phyloP scores from a whole-genome alignment of 148 eudicot genomes.

The Cornus suecica region DNA sequence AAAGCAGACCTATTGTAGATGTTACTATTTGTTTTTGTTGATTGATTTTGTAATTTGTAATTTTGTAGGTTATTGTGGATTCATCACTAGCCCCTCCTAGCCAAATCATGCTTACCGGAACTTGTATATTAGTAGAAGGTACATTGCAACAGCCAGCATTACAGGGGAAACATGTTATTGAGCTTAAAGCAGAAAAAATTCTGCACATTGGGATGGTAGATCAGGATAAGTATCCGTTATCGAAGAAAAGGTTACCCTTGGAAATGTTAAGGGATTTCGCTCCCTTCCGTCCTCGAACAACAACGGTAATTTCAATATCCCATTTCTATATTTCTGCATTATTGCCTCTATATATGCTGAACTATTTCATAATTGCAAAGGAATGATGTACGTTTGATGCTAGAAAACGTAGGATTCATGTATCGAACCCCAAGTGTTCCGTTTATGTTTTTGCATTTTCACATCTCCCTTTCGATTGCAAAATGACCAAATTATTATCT shows the following conservation, averaged over 20 bases:
- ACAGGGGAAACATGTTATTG: conserved; percentile 56
- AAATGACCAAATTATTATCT: not conserved
- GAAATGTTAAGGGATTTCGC: conserved; percentile 62
- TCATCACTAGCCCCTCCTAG: conserved; percentile 64
- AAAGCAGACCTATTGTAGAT: not conserved
- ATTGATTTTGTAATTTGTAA: not conserved
- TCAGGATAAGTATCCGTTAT: conserved; percentile 67
- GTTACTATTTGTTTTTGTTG: not conserved
- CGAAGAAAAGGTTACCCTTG: conserved; percentile 75
- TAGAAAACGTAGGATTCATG: too few relatives aligned
- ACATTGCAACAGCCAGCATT: conserved; percentile 50
- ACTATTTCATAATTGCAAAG: too few relatives aligned
- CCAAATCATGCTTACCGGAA: conserved; percentile 60
- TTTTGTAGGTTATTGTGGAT: conserved; percentile 64
- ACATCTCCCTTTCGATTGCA: not conserved
- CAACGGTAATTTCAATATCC: conserved; percentile 48
- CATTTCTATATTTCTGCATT: not conserved
- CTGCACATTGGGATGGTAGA: conserved; percentile 82
- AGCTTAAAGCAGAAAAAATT: conserved; percentile 73
- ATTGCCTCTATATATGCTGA: not conserved
- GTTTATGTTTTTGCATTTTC: too few relatives aligned
- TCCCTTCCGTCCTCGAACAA: conserved; percentile 89
- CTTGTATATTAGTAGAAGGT: conserved; percentile 79
- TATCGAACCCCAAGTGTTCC: too few relatives aligned
- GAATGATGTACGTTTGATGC: too few relatives aligned